A percentile compares a stretch with the other conserved stretches of the same genome.
These are phyloP conservation scores for Ochromonadaceae sp. DNA, from an alignment of 352 stramenopile genomes.

Conservation along the genomic window DNA sequence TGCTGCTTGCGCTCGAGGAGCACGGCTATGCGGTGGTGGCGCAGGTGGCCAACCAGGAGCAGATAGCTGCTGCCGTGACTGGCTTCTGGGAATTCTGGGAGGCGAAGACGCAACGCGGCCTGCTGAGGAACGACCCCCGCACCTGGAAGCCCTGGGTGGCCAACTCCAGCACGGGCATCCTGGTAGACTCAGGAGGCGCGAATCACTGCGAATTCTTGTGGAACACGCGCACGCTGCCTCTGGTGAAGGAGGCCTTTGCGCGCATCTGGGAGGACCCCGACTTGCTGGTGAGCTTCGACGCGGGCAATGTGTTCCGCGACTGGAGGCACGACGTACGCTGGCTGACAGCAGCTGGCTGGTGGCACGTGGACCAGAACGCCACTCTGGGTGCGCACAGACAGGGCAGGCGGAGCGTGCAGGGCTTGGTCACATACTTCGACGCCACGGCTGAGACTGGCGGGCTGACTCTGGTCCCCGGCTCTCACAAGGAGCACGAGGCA, in stretches of 20 bases:
- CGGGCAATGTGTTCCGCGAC: conserved; percentile 4
- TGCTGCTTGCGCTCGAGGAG: too few relatives aligned
- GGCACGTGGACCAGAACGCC: conserved; percentile 9
- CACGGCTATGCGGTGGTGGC: too few relatives aligned
- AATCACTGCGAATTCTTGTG: conserved; percentile 13
- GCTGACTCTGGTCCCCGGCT: not conserved
- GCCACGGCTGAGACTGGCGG: not conserved
- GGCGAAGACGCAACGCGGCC: too few relatives aligned
- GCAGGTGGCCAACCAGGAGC: too few relatives aligned
- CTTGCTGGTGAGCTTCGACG: not conserved
- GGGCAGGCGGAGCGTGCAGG: not conserved
- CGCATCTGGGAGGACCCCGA: not conserved
- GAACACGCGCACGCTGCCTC: not conserved
- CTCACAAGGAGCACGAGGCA: not conserved
- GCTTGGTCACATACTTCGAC: conserved; percentile 11
- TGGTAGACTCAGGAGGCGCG: too few relatives aligned
- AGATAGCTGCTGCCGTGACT: too few relatives aligned
- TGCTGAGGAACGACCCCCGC: too few relatives aligned
- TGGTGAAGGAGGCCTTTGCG: conserved; percentile 2
- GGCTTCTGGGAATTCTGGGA: too few relatives aligned
- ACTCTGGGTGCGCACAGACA: not conserved
- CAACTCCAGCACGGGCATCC: too few relatives aligned
- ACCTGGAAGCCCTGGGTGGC: too few relatives aligned
- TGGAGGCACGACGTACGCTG: not conserved
- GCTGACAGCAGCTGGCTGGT: not conserved